Evolutionary conservation across 305 asterid species (phyloP).

Genomic region (Solanum aculeatissimum): DNA sequence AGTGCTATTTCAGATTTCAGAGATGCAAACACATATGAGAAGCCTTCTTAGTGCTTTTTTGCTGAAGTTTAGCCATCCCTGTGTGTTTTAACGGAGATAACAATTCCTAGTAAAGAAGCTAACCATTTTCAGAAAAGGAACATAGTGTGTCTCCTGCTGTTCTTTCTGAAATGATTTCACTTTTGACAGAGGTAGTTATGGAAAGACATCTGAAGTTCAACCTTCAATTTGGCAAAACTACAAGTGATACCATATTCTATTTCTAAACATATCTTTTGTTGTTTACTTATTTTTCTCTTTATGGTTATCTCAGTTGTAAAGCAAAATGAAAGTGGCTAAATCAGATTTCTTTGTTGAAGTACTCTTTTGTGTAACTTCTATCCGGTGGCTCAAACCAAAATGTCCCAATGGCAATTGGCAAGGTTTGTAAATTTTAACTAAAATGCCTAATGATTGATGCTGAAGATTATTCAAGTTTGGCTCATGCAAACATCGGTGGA

Average conservation of each 20-base stretch:
- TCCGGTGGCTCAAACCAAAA: not conserved
- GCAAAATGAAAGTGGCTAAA: not conserved
- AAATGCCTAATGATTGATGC: not conserved
- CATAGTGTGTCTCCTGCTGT: not conserved
- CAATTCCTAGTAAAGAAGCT: not conserved
- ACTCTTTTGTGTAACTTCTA: not conserved
- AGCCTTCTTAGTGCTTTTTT: constrained; percentile 13
- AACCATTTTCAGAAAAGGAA: not conserved
- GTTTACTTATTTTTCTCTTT: not conserved
- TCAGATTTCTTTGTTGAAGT: not conserved
- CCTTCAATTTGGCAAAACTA: not conserved
- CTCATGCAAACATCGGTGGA: not conserved
- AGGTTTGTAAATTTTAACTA: not conserved
- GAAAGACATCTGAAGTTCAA: not conserved
- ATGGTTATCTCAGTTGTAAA: not conserved
- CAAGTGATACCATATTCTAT: not conserved
- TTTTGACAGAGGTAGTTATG: not conserved
- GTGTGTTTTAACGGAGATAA: not conserved
- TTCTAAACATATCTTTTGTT: not conserved
- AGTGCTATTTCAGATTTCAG: constrained; percentile 26
- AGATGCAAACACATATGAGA: constrained; percentile 21
- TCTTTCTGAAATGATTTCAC: not conserved
- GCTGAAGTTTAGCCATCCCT: not conserved
- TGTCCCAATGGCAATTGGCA: not conserved
- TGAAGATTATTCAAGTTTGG: not conserved